A percentile compares a stretch with the other conserved stretches of the same genome.
Evolutionary conservation across 2,329 filamentous ascomycete genomes (phyloP).

Genomic region (Orbilia brochopaga): DNA sequence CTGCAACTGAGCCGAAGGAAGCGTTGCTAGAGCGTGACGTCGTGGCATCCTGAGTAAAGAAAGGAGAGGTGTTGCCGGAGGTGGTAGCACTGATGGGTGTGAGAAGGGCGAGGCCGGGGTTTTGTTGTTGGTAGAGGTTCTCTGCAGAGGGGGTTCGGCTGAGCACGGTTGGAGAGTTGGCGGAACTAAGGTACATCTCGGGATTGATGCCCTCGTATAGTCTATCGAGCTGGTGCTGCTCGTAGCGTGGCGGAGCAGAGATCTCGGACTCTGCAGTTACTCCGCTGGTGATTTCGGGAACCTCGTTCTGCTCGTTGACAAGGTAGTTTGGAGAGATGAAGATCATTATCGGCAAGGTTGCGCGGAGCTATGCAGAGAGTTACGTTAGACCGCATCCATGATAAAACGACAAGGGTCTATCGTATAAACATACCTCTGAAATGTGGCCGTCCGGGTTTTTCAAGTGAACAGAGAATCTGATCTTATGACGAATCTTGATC

Average conservation of each 20-base stretch:
- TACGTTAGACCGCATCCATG: constrained; percentile 2
- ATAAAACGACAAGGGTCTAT: constrained; percentile 3
- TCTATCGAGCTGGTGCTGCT: constrained; percentile 85
- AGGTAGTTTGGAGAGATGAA: constrained; percentile 95
- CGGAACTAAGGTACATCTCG: constrained; percentile 78
- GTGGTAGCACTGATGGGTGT: constrained; percentile 29
- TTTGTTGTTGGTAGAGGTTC: constrained; percentile 69
- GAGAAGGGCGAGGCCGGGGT: constrained; percentile 36
- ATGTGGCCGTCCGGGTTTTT: constrained; percentile 94
- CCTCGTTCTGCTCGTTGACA: constrained; percentile 82
- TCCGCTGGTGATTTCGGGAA: constrained; percentile 68
- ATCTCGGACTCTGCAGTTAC: constrained; percentile 65
- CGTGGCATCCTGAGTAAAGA: constrained; percentile 38
- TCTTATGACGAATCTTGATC: constrained; percentile 90
- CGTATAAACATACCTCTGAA: constrained; percentile 71
- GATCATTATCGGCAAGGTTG: constrained; percentile 86
- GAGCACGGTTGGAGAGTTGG: constrained; percentile 77
- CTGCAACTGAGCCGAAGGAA: constrained; percentile 24
- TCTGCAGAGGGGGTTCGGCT: constrained; percentile 80
- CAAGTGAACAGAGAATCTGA: constrained; percentile 87
- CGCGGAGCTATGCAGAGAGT: constrained; percentile 69
- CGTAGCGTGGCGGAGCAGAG: constrained; percentile 89
- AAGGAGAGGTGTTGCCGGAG: constrained; percentile 34
- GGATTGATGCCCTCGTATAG: constrained; percentile 86
- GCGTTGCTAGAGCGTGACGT: constrained; percentile 45